These are phyloP conservation scores for Pythium vanterpoolii DNA, from an alignment of 352 stramenopile species.

Conservation along the genomic window DNA sequence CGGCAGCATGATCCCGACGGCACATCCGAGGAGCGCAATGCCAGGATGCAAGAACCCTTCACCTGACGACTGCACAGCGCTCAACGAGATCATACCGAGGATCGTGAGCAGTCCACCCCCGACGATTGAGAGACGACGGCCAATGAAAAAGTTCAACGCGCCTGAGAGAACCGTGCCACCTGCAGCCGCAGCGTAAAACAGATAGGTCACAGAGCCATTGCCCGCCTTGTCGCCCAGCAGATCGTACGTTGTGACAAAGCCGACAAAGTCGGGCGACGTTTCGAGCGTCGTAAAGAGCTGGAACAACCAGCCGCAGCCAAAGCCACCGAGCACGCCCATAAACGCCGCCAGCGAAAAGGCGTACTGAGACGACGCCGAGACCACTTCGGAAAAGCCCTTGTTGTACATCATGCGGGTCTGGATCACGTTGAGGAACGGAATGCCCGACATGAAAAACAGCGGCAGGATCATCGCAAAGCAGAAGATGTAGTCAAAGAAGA, in stretches of 20 bases:
- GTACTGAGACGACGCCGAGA: conserved; percentile 85
- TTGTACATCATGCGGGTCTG: conserved; percentile 92
- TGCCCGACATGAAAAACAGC: conserved; percentile 74
- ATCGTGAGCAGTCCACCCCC: conserved; percentile 62
- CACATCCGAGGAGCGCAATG: conserved; percentile 52
- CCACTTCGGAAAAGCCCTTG: conserved; percentile 82
- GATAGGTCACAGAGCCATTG: conserved; percentile 60
- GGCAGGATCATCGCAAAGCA: conserved; percentile 68
- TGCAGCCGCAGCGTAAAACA: conserved; percentile 58
- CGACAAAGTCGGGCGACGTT: conserved; percentile 69
- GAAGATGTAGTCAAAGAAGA: conserved; percentile 87
- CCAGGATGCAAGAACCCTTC: conserved; percentile 61
- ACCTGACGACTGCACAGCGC: conserved; percentile 45
- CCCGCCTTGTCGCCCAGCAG: conserved; percentile 57
- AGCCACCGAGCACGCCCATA: conserved; percentile 66
- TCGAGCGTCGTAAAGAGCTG: conserved; percentile 75
- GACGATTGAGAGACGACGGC: conserved; percentile 71
- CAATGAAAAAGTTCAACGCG: conserved; percentile 67
- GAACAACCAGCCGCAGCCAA: conserved; percentile 76
- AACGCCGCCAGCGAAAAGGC: conserved; percentile 79
- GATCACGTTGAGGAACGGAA: conserved; percentile 86
- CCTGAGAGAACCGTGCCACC: conserved; percentile 51
- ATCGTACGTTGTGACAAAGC: conserved; percentile 76
- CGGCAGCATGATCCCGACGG: conserved; percentile 64
- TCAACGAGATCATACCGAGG: conserved; percentile 69